Percentiles rank a stretch among this genome's conserved stretches.
These are phyloP conservation scores for Megacollybia marginata DNA, from an alignment of 768 basidiomycete genomes.

Conservation along the genomic window DNA sequence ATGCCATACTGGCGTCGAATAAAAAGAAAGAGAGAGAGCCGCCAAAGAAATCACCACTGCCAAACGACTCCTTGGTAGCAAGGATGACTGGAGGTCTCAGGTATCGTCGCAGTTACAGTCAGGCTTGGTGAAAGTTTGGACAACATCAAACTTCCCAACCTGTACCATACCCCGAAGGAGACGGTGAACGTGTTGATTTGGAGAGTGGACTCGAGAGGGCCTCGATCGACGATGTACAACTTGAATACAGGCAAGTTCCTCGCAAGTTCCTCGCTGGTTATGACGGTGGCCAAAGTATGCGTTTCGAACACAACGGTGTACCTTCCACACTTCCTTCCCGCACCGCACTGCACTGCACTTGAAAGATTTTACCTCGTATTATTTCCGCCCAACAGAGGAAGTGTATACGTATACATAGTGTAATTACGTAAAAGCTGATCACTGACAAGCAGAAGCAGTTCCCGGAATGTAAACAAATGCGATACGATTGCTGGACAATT, in stretches of 20 bases:
- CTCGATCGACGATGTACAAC: too few species aligned
- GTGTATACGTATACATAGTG: too few species aligned
- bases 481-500: too few species aligned
- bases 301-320: too few species aligned
- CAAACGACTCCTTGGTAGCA: slow-evolving; percentile 16
- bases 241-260: slow-evolving; percentile 43
- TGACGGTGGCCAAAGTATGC: neutral
- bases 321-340: too few species aligned
- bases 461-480: too few species aligned
- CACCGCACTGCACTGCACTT: too few species aligned
- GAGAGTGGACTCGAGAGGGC: too few species aligned
- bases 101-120: slow-evolving; percentile 38
- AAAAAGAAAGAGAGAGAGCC: slow-evolving; percentile 61
- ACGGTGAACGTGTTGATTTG: slow-evolving; percentile 28
- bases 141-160: slow-evolving; percentile 23
- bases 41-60: slow-evolving; percentile 38
- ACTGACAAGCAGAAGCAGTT: too few species aligned
- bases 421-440: too few species aligned
- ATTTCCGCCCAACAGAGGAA: too few species aligned
- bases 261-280: slow-evolving; percentile 29
- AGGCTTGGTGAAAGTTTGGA: slow-evolving; percentile 57
- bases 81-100: slow-evolving; percentile 48
- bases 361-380: too few species aligned
- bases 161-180: slow-evolving; percentile 7
- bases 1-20: slow-evolving; percentile 67